Conservation (phyloP, 1,284 basidiomycete species). For the Sporisorium graminicola region DNA sequence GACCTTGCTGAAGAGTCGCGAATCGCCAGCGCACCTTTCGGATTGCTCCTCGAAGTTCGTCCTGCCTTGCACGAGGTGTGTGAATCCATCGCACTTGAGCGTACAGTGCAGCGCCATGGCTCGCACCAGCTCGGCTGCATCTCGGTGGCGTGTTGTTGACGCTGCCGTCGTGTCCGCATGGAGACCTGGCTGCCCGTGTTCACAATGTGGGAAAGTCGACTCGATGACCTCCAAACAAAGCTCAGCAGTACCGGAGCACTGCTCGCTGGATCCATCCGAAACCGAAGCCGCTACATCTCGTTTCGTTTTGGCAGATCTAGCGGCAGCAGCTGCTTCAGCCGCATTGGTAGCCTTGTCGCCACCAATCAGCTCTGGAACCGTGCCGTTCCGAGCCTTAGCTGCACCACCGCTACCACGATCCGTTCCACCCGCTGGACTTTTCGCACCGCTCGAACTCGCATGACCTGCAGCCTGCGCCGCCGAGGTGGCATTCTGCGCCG, state of each 20-base stretch:
- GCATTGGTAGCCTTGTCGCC: neutral
- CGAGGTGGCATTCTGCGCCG: neutral
- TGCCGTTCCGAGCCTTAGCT: neutral
- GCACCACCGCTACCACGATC: no score
- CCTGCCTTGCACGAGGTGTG: neutral
- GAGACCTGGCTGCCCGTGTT: neutral
- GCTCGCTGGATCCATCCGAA: neutral
- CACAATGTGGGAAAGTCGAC: neutral
- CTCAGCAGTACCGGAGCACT: neutral
- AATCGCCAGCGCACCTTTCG: slow-evolving; percentile 7
- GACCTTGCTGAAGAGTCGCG: slow-evolving; percentile 8
- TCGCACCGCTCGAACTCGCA: no score
- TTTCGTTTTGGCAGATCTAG: neutral
- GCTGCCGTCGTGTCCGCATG: neutral
- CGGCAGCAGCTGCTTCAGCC: neutral
- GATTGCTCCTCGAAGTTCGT: neutral
- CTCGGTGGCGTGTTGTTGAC: neutral
- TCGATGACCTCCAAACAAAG: neutral
- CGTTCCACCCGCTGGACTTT: neutral
- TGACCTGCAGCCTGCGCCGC: neutral
- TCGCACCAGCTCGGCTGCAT: slow-evolving; percentile 4
- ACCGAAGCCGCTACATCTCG: neutral
- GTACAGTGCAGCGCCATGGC: slow-evolving; percentile 14
- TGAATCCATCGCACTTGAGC: slow-evolving; percentile 19
- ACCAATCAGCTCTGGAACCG: neutral